Evolutionary conservation across 2,329 filamentous ascomycete genomes (phyloP).

Genomic region (Hymenoscyphus occultus): DNA sequence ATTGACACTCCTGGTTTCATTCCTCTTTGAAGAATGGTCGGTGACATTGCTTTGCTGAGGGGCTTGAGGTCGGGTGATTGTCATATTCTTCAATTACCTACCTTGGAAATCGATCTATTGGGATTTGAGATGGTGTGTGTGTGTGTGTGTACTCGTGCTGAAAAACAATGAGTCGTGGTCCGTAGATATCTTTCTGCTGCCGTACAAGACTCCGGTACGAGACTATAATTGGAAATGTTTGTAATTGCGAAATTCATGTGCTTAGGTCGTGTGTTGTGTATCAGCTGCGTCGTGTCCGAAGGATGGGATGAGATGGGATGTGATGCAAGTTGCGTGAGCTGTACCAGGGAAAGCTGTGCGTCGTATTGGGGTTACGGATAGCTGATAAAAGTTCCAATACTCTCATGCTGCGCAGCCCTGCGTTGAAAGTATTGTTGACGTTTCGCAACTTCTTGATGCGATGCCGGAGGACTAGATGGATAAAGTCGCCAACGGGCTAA

Average conservation of each 20-base stretch:
- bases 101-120: slow-evolving; percentile 1
- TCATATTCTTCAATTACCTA: not conserved
- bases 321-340: slow-evolving; percentile 1
- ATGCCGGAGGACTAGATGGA: not conserved
- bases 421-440: not conserved
- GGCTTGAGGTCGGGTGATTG: slow-evolving; percentile 1
- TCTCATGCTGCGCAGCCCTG: not conserved
- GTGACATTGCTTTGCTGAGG: not conserved
- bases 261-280: not conserved
- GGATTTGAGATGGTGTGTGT: slow-evolving; percentile 2
- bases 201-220: not conserved
- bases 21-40: not conserved
- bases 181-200: too few relatives aligned
- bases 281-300: not conserved
- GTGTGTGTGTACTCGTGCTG: not conserved
- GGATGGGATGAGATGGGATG: not conserved
- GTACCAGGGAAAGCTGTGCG: slow-evolving; percentile 1
- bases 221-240: not conserved
- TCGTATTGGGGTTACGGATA: not conserved
- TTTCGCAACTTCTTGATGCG: slow-evolving; percentile 3
- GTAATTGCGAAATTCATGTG: not conserved
- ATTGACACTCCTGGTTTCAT: not conserved
- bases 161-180: not conserved
- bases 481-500: not conserved
- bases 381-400: not conserved